A percentile compares a stretch with the other conserved stretches of the same genome.
phyloP scores from a whole-genome alignment of 1,284 basidiomycete species.

The Ceratobasidium sp. region DNA sequence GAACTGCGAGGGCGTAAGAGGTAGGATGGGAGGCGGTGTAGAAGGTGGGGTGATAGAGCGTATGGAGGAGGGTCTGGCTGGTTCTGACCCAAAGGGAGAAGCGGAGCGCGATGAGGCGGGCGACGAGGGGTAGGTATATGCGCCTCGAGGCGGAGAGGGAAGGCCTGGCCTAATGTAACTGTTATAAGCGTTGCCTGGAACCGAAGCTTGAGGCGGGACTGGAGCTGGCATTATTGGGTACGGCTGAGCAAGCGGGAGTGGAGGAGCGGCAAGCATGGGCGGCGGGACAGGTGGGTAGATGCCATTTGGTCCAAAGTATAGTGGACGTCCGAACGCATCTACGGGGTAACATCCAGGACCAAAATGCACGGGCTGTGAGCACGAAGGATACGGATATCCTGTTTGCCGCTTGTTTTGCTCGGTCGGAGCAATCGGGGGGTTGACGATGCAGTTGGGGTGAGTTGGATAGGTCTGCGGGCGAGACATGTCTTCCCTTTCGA shows the following conservation, averaged over 20 bases:
- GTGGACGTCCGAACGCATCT: not conserved
- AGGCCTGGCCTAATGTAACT: not conserved
- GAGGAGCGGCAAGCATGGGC: not conserved
- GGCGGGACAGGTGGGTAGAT: not conserved
- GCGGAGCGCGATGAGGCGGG: not conserved
- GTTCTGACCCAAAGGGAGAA: not conserved
- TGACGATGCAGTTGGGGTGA: too few relatives aligned
- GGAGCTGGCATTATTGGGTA: not conserved
- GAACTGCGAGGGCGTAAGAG: slow-evolving; percentile 18
- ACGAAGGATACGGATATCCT: too few relatives aligned
- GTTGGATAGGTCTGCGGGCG: too few relatives aligned
- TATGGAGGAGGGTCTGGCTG: not conserved
- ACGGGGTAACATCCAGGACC: not conserved
- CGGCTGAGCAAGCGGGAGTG: not conserved
- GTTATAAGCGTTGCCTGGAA: not conserved
- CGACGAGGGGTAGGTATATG: slow-evolving; percentile 14
- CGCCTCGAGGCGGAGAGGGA: not conserved
- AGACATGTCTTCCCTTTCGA: too few relatives aligned
- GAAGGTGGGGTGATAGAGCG: not conserved
- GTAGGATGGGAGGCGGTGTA: not conserved
- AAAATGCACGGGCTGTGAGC: not conserved
- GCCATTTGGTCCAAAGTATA: not conserved
- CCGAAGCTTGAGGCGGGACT: not conserved
- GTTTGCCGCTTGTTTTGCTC: too few relatives aligned
- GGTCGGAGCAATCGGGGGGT: too few relatives aligned